Evolutionary conservation across 306 rosid genomes (phyloP), one percentile per base, ranked within the genome.

Genomic region (Hippophae rhamnoides): DNA sequence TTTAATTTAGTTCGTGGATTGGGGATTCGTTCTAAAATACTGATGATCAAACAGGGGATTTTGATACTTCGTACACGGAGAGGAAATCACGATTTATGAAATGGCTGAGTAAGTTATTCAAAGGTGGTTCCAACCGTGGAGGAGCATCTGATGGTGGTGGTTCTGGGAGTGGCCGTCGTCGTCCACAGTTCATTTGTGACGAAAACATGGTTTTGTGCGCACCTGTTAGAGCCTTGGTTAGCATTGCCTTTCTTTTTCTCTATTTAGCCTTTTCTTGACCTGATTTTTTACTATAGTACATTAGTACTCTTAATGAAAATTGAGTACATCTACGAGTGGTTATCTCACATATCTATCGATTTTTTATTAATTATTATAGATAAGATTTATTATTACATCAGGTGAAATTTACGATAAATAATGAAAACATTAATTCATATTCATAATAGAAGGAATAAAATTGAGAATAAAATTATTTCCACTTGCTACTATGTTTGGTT

Each of bases 1-100:
- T 5, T 31, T 10, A 1, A 13, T 38, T 7, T 31, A 6, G 12
- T 47, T 49, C 31, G 14, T 48, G 23, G 62, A 31, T 38, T 63
- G n/a, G 31, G 41, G 31, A 63, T 11, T 65, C 59, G 54, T 41
- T 58, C 43, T 70, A 74, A 47, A 63, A 69, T 38, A 14, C 61
- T 52, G 70, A 66, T 71, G 77, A 69, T 75, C 13, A 43, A 83
- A 72, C 89, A 92, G 99, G 99, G 87, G 89, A 75, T 66, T 79
- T 58, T 74, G 70, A 8, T 73, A 87, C 98, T 74, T 78, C 85
- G n/a, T 72, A 78, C 66, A 68, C 89, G 50, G 97, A 89, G 81
- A 89, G 84, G 74, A 89, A 88, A 79, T 84, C 95, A 51, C 79
- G 95, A 61, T 82, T 89, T 72, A 81, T 89, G 97, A 89, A 84